phyloP scores from a whole-genome alignment of 495 filamentous ascomycete genomes.

The Acidiella bohemica region DNA sequence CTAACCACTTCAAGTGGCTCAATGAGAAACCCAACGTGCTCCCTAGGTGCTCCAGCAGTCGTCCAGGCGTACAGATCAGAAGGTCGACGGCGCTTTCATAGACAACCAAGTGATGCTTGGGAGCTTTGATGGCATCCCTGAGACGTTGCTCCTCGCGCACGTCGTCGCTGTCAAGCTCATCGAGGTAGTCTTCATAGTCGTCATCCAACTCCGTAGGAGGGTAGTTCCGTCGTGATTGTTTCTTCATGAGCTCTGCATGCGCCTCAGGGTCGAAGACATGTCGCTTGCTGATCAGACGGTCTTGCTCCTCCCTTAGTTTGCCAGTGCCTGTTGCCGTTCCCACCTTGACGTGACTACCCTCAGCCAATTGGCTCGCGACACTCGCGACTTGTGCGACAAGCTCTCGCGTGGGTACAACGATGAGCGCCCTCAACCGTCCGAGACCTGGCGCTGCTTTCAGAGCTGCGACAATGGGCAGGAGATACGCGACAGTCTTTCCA shows the following conservation, averaged over 20 bases:
- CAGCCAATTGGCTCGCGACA: slow-evolving; percentile 53
- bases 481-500: slow-evolving; percentile 83
- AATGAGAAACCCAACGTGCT: slow-evolving; percentile 68
- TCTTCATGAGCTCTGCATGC: slow-evolving; percentile 29
- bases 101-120: slow-evolving; percentile 47
- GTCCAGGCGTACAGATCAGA: slow-evolving; percentile 82
- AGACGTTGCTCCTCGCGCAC: slow-evolving; percentile 4
- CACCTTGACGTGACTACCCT: slow-evolving; percentile 53
- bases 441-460: slow-evolving; percentile 41
- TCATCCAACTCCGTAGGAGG: slow-evolving; percentile 36
- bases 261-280: slow-evolving; percentile 43
- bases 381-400: slow-evolving; percentile 70
- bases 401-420: slow-evolving; percentile 83
- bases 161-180: slow-evolving; percentile 26
- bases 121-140: slow-evolving; percentile 27
- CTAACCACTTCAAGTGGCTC: slow-evolving; percentile 64
- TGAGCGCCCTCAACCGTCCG: slow-evolving; percentile 55
- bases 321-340: slow-evolving; percentile 72
- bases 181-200: slow-evolving; percentile 35
- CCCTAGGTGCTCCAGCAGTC: slow-evolving; percentile 80
- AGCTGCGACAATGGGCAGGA: slow-evolving; percentile 70
- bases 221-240: slow-evolving; percentile 19
- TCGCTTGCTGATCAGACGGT: slow-evolving; percentile 47
- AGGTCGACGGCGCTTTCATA: slow-evolving; percentile 66
- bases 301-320: slow-evolving; percentile 61